A percentile compares a stretch with the other conserved stretches of the same genome.
Conservation (phyloP, 2,329 filamentous ascomycete genomes). For the Pseudogymnoascus pannorum region DNA sequence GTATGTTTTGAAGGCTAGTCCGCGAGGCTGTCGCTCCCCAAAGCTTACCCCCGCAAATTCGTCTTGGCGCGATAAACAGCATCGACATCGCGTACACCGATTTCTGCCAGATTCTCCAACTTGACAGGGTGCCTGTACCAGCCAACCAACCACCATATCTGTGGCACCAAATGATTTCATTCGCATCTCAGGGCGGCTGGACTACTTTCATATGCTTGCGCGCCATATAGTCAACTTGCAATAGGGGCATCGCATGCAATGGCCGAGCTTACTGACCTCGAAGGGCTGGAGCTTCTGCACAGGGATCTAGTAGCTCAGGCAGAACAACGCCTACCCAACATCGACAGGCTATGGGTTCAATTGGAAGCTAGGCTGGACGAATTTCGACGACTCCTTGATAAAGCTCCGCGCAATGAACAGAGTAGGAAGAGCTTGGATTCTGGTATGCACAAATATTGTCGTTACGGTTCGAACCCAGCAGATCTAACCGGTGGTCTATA, state of each 20-base stretch:
- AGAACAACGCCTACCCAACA: conserved; percentile 60
- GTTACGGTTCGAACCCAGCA: conserved; percentile 10
- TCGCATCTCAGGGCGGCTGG: conserved; percentile 3
- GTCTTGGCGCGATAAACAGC: conserved; percentile 9
- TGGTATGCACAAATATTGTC: conserved; percentile 41
- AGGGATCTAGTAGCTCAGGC: conserved; percentile 73
- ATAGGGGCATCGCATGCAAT: conserved; percentile 38
- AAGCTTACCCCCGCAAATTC: conserved; percentile 4
- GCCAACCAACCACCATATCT: conserved; percentile 6
- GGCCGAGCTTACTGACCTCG: conserved; percentile 66
- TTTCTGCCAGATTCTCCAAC: conserved; percentile 9
- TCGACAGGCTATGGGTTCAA: conserved; percentile 59
- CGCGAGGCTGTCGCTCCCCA: conserved; percentile 3
- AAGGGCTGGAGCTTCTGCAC: conserved; percentile 75
- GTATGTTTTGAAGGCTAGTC: conserved; percentile 9
- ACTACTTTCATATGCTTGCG: background rate
- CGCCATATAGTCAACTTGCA: conserved; percentile 4
- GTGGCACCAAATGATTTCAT: conserved; percentile 3
- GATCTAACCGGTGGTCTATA: conserved; percentile 32
- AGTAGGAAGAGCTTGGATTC: conserved; percentile 66
- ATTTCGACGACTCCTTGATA: conserved; percentile 67
- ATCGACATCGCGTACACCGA: conserved; percentile 9
- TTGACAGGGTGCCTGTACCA: background rate
- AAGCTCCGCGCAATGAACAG: conserved; percentile 63
- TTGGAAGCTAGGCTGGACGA: conserved; percentile 60